Evolutionary conservation across 345 rosid genomes (phyloP).

Genomic region (Ceriops zippeliana): DNA sequence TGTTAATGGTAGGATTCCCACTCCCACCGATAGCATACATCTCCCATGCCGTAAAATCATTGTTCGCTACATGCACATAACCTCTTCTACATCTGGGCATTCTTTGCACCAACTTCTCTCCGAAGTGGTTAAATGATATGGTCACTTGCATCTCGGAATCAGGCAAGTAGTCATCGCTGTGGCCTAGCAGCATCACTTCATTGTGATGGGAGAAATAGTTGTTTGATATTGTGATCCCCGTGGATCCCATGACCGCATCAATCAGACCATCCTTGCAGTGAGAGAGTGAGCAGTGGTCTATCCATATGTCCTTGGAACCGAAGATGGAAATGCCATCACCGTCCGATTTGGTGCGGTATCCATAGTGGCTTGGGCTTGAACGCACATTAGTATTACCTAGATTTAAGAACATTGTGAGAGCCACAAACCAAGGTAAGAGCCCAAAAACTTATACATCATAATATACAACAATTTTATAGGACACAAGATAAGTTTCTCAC

Average conservation of each 20-base stretch:
- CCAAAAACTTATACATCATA: too few species aligned
- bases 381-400: constrained; percentile 74
- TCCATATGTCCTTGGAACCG: constrained; percentile 91
- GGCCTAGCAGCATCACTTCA: constrained; percentile 95
- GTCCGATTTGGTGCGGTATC: constrained; percentile 73
- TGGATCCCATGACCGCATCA: constrained; percentile 93
- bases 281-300: constrained; percentile 90
- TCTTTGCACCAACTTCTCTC: constrained; percentile 79
- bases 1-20: constrained; percentile 88
- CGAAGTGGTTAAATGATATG: constrained; percentile 94
- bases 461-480: too few species aligned
- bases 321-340: constrained; percentile 95
- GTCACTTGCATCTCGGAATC: constrained; percentile 96
- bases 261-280: constrained; percentile 91
- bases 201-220: constrained; percentile 91
- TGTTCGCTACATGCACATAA: constrained; percentile 91
- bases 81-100: constrained; percentile 95
- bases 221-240: constrained; percentile 91
- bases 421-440: too few species aligned
- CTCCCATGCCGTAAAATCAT: constrained; percentile 91
- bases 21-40: constrained; percentile 99
- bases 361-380: constrained; percentile 83
- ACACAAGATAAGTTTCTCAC: too few species aligned
- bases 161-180: constrained; percentile 78
- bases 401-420: background rate